Conservation (phyloP, 495 filamentous ascomycete genomes). For the Cercophora scortea region DNA sequence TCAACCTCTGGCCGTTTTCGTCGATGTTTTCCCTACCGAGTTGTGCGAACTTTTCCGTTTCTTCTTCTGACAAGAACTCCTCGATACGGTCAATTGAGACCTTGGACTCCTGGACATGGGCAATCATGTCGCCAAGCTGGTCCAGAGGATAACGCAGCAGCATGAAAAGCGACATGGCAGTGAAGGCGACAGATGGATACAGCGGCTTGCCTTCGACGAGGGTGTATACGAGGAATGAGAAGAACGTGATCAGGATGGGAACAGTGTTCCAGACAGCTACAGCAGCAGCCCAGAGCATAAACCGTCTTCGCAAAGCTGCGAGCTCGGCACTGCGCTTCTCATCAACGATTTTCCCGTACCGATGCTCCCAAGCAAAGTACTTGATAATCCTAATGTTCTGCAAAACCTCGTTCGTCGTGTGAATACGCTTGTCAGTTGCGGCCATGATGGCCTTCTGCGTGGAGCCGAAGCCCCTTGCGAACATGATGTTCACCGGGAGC, state of each 20-base stretch:
- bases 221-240: constrained; percentile 91
- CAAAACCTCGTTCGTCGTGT: constrained; percentile 92
- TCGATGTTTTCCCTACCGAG: constrained; percentile 56
- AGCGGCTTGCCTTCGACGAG: constrained; percentile 82
- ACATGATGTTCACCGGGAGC: constrained; percentile 79
- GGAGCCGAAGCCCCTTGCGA: constrained; percentile 73
- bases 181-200: constrained; percentile 91
- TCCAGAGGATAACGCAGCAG: constrained; percentile 92
- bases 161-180: constrained; percentile 89
- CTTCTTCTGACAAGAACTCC: constrained; percentile 87
- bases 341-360: constrained; percentile 78
- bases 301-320: constrained; percentile 66
- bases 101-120: constrained; percentile 94
- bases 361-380: constrained; percentile 97
- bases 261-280: constrained; percentile 96
- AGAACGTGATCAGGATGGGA: constrained; percentile 89
- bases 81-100: constrained; percentile 96
- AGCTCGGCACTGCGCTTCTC: constrained; percentile 81
- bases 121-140: constrained; percentile 97
- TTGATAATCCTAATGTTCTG: constrained; percentile 99
- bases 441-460: constrained; percentile 88
- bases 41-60: constrained; percentile 94
- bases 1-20: constrained; percentile 52
- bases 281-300: constrained; percentile 84
- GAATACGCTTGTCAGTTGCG: constrained; percentile 92